Evolutionary conservation across 805 yeast species (phyloP).

Genomic region (Metschnikowia proteae): DNA sequence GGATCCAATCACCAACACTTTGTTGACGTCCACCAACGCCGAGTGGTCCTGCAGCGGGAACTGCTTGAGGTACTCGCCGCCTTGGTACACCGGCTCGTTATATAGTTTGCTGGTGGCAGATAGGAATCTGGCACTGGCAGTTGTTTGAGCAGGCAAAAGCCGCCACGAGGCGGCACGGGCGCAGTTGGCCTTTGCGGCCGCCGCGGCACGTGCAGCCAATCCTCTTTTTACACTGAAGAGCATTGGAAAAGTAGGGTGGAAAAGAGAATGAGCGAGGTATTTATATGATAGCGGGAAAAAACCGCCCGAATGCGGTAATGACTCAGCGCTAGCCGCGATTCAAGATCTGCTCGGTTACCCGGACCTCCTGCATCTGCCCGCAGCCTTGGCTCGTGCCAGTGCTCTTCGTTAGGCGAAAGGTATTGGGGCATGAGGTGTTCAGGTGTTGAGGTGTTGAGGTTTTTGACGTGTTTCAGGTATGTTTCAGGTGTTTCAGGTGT

Average conservation of each 20-base stretch:
- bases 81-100: constrained; percentile 46
- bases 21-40: constrained; percentile 74
- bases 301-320: constrained; percentile 22
- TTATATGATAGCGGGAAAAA: constrained; percentile 11
- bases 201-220: constrained; percentile 7
- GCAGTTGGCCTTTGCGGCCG: background rate
- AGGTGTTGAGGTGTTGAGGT: too few species aligned
- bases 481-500: too few species aligned
- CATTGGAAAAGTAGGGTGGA: constrained; percentile 6
- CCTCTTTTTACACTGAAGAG: constrained; percentile 9
- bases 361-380: background rate
- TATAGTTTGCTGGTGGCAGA: constrained; percentile 1
- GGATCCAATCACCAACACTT: constrained; percentile 90
- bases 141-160: background rate
- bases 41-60: constrained; percentile 60
- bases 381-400: too few species aligned
- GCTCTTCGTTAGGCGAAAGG: too few species aligned
- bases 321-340: constrained; percentile 25
- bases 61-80: constrained; percentile 55
- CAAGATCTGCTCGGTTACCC: constrained; percentile 22
- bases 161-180: background rate
- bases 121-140: background rate
- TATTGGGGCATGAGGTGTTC: too few species aligned
- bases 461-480: too few species aligned
- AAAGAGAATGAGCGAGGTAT: constrained; percentile 4